Conservation (phyloP, 169 alveolate genomes). For the Eimeria acervulina region DNA sequence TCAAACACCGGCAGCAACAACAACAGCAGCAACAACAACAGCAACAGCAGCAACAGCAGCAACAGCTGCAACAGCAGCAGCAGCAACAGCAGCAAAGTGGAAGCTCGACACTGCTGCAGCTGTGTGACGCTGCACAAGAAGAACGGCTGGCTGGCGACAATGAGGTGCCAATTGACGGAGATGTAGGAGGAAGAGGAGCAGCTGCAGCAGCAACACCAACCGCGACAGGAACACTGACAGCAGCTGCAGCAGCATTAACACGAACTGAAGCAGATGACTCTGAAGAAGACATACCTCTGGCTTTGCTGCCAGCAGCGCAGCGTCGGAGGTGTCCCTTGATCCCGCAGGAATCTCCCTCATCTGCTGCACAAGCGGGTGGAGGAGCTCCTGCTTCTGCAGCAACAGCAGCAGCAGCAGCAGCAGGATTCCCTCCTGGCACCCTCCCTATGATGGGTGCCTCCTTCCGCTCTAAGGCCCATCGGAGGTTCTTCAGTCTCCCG, state of each 20-base stretch:
- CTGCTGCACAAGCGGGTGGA: slow-evolving; percentile 1
- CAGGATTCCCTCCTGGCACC: slow-evolving; percentile 29
- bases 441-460: slow-evolving; percentile 28
- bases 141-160: background rate
- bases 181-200: background rate
- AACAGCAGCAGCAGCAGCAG: background rate
- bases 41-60: slow-evolving; percentile 48
- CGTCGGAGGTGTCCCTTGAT: background rate
- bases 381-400: background rate
- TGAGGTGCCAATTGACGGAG: background rate
- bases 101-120: slow-evolving; percentile 1
- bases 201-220: background rate
- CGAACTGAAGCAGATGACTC: slow-evolving; percentile 21
- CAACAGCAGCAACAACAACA: slow-evolving; percentile 57
- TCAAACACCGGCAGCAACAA: slow-evolving; percentile 32
- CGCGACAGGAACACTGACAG: background rate
- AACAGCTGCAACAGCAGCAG: slow-evolving; percentile 33
- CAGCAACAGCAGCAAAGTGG: slow-evolving; percentile 9
- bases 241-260: background rate
- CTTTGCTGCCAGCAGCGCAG: slow-evolving; percentile 23
- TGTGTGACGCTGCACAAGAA: slow-evolving; percentile 4
- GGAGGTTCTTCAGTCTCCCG: slow-evolving; percentile 1
- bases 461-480: slow-evolving; percentile 41
- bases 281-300: slow-evolving; percentile 4
- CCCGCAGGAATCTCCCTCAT: background rate